Base-by-base conservation (phyloP, 805 yeast genomes). In the Cyberlindnera misumaiensis region DNA sequence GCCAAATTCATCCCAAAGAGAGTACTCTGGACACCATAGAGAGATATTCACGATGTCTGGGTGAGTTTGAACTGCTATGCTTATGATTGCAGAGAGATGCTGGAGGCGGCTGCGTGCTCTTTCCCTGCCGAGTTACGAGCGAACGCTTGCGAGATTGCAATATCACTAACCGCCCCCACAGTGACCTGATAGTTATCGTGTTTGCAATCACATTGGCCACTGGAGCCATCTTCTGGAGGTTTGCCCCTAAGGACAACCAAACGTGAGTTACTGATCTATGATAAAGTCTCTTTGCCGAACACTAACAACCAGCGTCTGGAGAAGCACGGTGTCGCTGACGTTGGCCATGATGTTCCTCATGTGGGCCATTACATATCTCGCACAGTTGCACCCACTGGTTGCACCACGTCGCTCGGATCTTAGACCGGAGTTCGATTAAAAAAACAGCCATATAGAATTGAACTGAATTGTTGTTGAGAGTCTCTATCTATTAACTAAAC, bases 281-380 rank as follows among this genome's bases (percentile, higher is more conserved):
- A n/a, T n/a, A n/a, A n/a, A n/a, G n/a, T n/a, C n/a, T n/a, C n/a
- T n/a, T n/a, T n/a, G n/a, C n/a, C n/a, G n/a, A n/a, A n/a, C n/a
- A n/a, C n/a, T n/a, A n/a, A n/a, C n/a, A n/a, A n/a, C 12, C 36
- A 72, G 77, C 31, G 81, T 76, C 38, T 76, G 87, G 86, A 73
- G 88, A 64, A 77, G 83, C 47, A 78, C 86, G 16, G 79, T 62
- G 30, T 76, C 80, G 35, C 67, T 84, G 46, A 72, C 85, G 8
- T 59, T 84, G 49, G 72, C 86, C 16, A 80, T 84, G 89, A 80
- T 84, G 65, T 84, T 72, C 59, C 67, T 84, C 55, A 80, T 84
- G 89, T 84, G 94, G 94, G 97, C 96, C 25, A 80, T 88, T 53
- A 88, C 97, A 7, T 88, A 87, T 57, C 68, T 88, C 48, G 65